phyloP scores from a whole-genome alignment of 768 basidiomycete species.

The Mycena haematopus region DNA sequence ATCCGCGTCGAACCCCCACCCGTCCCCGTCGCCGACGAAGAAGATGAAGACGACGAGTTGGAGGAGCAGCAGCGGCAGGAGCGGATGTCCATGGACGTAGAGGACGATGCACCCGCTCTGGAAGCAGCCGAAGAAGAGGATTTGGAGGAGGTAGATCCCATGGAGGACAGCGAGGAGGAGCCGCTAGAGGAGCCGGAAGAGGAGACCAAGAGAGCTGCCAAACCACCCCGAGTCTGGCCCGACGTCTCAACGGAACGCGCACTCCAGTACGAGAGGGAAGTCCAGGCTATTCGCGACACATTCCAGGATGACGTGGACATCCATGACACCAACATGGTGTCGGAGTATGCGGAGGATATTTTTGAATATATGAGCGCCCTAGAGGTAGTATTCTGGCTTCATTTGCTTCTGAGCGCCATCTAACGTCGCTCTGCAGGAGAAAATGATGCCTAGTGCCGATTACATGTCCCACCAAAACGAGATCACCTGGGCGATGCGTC shows the following conservation, averaged over 20 bases:
- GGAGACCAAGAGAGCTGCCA: conserved; percentile 40
- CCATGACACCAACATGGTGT: conserved; percentile 93
- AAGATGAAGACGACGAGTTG: conserved; percentile 42
- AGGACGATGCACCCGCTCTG: conserved; percentile 47
- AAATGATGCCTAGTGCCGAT: conserved; percentile 87
- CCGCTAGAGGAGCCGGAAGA: conserved; percentile 29
- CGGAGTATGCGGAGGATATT: conserved; percentile 98
- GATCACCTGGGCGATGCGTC: conserved; percentile 93
- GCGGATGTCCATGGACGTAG: conserved; percentile 62
- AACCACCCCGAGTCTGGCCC: conserved; percentile 71
- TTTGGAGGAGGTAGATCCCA: conserved; percentile 64
- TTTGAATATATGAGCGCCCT: conserved; percentile 95
- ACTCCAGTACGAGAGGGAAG: conserved; percentile 60
- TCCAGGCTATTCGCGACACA: conserved; percentile 74
- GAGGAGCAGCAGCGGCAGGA: conserved; percentile 52
- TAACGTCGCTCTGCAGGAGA: conserved; percentile 57
- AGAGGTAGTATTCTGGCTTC: conserved; percentile 62
- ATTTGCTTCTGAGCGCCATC: conserved; percentile 2
- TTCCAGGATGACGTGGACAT: conserved; percentile 73
- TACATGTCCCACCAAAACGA: conserved; percentile 96
- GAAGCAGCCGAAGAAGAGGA: conserved; percentile 39
- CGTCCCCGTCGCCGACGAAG: conserved; percentile 47
- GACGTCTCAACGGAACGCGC: conserved; percentile 69
- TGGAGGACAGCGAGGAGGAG: conserved; percentile 60
- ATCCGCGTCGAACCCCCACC: conserved; percentile 53